phyloP scores from a whole-genome alignment of 352 stramenopile genomes.

The Globisporangium mamillatum region DNA sequence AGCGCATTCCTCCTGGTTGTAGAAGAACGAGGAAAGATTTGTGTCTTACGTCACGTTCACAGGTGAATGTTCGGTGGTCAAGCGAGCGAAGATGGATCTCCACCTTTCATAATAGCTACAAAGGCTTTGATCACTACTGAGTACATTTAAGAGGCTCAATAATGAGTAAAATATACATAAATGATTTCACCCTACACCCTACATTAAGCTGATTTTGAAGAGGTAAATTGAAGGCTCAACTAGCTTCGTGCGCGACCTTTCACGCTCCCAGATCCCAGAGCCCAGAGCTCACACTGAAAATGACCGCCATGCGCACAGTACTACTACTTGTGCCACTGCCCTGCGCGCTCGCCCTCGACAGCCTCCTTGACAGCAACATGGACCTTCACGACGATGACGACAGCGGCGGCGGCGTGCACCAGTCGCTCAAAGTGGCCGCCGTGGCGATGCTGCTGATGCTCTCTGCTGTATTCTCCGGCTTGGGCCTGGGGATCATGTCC shows the following conservation, averaged over 20 bases:
- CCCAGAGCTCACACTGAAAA: not conserved
- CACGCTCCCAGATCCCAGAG: not conserved
- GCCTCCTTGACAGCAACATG: constrained; percentile 7
- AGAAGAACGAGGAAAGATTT: not conserved
- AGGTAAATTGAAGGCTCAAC: not conserved
- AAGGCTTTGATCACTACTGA: not conserved
- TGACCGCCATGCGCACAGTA: not conserved
- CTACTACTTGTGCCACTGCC: not conserved
- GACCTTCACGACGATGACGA: not conserved
- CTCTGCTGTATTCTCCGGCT: constrained; percentile 91
- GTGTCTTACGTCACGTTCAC: not conserved
- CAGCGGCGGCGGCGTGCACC: constrained; percentile 10
- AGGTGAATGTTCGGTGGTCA: not conserved
- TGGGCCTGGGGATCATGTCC: constrained; percentile 96
- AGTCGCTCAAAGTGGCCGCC: constrained; percentile 40
- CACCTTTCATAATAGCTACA: not conserved
- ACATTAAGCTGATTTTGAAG: not conserved
- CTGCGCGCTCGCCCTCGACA: not conserved
- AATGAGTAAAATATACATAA: not conserved
- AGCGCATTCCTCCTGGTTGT: not conserved
- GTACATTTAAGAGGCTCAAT: not conserved
- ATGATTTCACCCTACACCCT: not conserved
- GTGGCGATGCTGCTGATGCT: constrained; percentile 71
- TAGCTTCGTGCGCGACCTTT: not conserved
- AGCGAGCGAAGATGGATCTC: not conserved